Evolutionary conservation across 129 eudicot species (phyloP).

Genomic region (Pulicaria dysenterica): DNA sequence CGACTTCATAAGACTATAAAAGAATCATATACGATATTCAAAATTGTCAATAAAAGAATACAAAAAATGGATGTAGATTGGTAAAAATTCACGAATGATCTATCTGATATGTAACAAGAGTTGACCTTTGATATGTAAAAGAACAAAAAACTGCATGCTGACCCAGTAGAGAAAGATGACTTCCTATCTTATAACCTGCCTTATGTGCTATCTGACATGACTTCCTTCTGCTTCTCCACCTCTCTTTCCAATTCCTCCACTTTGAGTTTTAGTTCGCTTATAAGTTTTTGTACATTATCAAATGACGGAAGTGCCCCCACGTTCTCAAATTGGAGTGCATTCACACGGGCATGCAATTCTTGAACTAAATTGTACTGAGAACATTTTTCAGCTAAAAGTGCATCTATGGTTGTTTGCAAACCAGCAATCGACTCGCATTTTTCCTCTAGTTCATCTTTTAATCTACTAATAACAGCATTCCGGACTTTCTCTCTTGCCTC

Average conservation of each 20-base stretch:
- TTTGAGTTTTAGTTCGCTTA: conserved; percentile 40
- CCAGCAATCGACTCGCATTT: conserved; percentile 33
- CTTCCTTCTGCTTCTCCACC: conserved; percentile 43
- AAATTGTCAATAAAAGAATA: not conserved
- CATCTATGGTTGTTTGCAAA: conserved; percentile 43
- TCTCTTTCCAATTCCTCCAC: conserved; percentile 55
- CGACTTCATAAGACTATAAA: too few relatives aligned
- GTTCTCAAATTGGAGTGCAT: conserved; percentile 37
- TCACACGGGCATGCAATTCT: conserved; percentile 41
- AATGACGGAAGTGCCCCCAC: conserved; percentile 39
- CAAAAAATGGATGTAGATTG: not conserved
- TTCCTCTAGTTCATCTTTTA: conserved; percentile 40
- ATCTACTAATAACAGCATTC: conserved; percentile 39
- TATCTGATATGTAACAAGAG: conserved; percentile 21
- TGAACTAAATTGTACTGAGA: conserved; percentile 38
- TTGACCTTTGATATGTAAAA: conserved; percentile 18
- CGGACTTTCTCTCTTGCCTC: conserved; percentile 37
- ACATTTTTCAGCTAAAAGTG: conserved; percentile 49
- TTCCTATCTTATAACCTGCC: conserved; percentile 88
- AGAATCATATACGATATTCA: too few relatives aligned
- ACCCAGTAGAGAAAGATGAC: conserved; percentile 65
- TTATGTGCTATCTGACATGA: conserved; percentile 58
- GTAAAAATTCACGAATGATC: not conserved
- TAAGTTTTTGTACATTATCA: conserved; percentile 34
- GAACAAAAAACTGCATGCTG: conserved; percentile 48